Percentiles rank a stretch among this genome's conserved stretches.
Evolutionary conservation across 1,139 yeast genomes (phyloP).

Genomic region (Pichia kudriavzevii): DNA sequence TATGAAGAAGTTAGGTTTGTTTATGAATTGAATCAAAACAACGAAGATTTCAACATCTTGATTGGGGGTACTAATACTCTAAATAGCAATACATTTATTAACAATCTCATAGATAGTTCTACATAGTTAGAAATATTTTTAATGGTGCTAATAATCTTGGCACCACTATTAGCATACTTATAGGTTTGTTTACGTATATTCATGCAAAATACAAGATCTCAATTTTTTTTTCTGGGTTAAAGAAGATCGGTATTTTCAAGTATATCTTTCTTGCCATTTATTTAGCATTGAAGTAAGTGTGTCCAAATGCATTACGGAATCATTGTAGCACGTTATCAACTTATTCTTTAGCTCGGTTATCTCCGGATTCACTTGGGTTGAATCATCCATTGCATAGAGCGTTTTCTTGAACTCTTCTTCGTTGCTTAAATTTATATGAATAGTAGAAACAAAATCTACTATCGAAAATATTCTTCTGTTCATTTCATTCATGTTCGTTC

Average conservation of each 20-base stretch:
- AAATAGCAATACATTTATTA: constrained; percentile 52
- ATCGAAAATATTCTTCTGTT: constrained; percentile 84
- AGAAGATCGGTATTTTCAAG: too few relatives aligned
- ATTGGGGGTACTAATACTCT: constrained; percentile 74
- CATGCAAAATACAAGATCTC: too few relatives aligned
- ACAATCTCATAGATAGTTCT: constrained; percentile 24
- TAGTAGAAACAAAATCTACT: constrained; percentile 79
- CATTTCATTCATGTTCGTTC: constrained; percentile 71
- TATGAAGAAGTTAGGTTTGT: constrained; percentile 85
- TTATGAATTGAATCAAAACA: constrained; percentile 52
- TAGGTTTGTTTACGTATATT: too few relatives aligned
- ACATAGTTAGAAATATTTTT: constrained; percentile 4
- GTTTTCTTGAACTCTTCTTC: constrained; percentile 51
- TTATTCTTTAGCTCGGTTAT: constrained; percentile 25
- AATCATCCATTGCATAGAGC: constrained; percentile 18
- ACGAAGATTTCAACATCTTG: constrained; percentile 46
- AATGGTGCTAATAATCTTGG: constrained; percentile 5
- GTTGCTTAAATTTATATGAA: constrained; percentile 70
- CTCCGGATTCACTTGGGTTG: constrained; percentile 24
- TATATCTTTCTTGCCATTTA: too few relatives aligned
- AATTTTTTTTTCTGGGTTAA: too few relatives aligned
- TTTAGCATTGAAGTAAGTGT: constrained; percentile 58
- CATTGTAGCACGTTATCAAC: constrained; percentile 43
- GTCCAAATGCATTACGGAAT: constrained; percentile 61
- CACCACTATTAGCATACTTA: background rate